Evolutionary conservation across 768 basidiomycete genomes (phyloP), one percentile per base, ranked within the genome.

Genomic region (Lactarius sp.): DNA sequence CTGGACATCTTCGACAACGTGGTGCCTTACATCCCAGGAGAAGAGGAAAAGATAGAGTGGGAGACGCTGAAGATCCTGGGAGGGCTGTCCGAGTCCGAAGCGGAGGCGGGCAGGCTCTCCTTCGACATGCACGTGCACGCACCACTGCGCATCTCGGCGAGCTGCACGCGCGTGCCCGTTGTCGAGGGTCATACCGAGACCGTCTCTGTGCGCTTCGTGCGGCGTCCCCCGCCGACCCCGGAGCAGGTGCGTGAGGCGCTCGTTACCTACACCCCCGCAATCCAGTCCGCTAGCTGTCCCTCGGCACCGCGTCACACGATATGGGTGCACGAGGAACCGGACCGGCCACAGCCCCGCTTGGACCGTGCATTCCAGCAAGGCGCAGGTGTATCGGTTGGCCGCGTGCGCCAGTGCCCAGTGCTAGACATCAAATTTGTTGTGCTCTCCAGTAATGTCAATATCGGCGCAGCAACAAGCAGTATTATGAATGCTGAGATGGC

Each of bases 21-120:
- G 73, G 87, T 99, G 1, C 97, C 97, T 5, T 87, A 91, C 75
- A 98, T 99, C 74, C 76, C 83, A 18, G 93, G 95, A 54, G 96
- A 98, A 72, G 91, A 94, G 70, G 97, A 98, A 73, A 99, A 98
- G 74, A 94, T 98, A 68, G 96, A 99, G 74, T 99, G 97, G 97
- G 97, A 99, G 77, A 88, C 92, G 6, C 83, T 90, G 70, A 99
- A 98, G 79, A 99, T 99, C 70, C 85, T 99, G 22, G 96, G 97
- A 27, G 93, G 88, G 3, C 70, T 98, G 61, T 70, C 78, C 3
- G 77, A 82, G 31, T 79, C 79, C 54, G 85, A 86, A 13, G 6
- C 27, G 34, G 31, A 27, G 20, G 20, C 60, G 37, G 83, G 81
- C 2, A 67, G 73, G 6, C 83, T 81, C 61, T 70, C 82, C 12